These are phyloP conservation scores for Suhomyces bokatorum DNA, from an alignment of 1,139 yeast genomes.

Conservation along the genomic window DNA sequence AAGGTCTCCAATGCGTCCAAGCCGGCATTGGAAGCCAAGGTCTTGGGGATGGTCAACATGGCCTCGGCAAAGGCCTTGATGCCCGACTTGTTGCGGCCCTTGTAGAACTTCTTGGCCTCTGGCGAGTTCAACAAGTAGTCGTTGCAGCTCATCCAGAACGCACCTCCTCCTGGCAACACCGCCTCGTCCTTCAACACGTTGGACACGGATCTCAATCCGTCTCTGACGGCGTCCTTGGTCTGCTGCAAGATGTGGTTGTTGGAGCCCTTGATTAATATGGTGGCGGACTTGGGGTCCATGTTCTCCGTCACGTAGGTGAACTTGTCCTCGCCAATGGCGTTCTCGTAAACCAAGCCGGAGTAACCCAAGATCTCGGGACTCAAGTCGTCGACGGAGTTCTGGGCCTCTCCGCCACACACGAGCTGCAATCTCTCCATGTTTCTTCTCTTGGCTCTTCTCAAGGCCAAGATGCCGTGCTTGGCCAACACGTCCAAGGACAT, in stretches of 20 bases:
- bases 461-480: constrained; percentile 87
- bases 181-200: constrained; percentile 84
- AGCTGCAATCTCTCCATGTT: constrained; percentile 98
- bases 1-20: constrained; percentile 89
- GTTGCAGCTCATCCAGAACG: constrained; percentile 84
- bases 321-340: constrained; percentile 94
- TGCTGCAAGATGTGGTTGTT: constrained; percentile 86
- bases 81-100: constrained; percentile 89
- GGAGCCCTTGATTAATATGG: constrained; percentile 91
- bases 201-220: constrained; percentile 92
- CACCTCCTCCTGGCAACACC: constrained; percentile 96
- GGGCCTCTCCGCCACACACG: constrained; percentile 97
- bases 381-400: constrained; percentile 94
- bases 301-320: constrained; percentile 94
- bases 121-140: constrained; percentile 57
- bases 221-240: constrained; percentile 95
- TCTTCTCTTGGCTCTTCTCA: constrained; percentile 97
- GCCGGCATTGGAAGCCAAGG: constrained; percentile 90
- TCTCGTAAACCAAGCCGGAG: constrained; percentile 91
- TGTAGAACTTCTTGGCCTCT: constrained; percentile 60
- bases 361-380: constrained; percentile 82
- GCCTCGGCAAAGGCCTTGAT: constrained; percentile 93
- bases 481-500: constrained; percentile 95
- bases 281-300: constrained; percentile 86
- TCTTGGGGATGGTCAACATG: constrained; percentile 85